Conservation (phyloP, 139 green algal genomes). For the Micractinium conductrix region DNA sequence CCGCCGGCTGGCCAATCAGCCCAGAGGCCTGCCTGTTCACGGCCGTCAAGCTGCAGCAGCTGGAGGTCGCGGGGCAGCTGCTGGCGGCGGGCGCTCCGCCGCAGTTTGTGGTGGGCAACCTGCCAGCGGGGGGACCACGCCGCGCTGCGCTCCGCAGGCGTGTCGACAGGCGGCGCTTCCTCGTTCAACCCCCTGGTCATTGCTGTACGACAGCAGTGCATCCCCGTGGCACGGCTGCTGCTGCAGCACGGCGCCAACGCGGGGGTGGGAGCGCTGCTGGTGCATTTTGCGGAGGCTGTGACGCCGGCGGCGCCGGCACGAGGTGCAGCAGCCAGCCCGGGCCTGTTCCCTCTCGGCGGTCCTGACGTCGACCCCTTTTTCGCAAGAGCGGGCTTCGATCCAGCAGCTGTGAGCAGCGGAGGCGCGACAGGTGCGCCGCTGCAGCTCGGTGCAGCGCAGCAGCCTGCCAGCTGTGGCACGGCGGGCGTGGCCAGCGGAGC, state of each 20-base stretch:
- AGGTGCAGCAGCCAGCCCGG: neutral
- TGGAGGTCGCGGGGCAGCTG: neutral
- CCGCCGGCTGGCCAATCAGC: neutral
- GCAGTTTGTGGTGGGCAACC: neutral
- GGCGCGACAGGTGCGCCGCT: neutral
- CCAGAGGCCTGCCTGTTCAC: neutral
- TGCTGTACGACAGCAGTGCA: neutral
- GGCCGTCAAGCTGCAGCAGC: constrained; percentile 8
- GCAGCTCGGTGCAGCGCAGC: neutral
- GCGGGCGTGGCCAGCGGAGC: no score
- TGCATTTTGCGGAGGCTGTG: neutral
- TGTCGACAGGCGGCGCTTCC: neutral
- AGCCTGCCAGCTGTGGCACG: neutral
- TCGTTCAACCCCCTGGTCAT: neutral
- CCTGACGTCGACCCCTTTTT: neutral
- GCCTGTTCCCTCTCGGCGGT: no score
- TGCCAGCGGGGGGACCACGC: neutral
- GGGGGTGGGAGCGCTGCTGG: neutral
- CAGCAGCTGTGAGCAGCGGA: neutral
- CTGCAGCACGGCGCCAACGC: neutral
- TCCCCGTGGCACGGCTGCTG: neutral
- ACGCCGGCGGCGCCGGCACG: neutral
- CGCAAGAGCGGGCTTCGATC: neutral
- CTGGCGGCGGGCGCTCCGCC: neutral
- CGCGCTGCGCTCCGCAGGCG: neutral